Conservation (phyloP, 2,329 filamentous ascomycete species). For the Exophiala spinifera region DNA sequence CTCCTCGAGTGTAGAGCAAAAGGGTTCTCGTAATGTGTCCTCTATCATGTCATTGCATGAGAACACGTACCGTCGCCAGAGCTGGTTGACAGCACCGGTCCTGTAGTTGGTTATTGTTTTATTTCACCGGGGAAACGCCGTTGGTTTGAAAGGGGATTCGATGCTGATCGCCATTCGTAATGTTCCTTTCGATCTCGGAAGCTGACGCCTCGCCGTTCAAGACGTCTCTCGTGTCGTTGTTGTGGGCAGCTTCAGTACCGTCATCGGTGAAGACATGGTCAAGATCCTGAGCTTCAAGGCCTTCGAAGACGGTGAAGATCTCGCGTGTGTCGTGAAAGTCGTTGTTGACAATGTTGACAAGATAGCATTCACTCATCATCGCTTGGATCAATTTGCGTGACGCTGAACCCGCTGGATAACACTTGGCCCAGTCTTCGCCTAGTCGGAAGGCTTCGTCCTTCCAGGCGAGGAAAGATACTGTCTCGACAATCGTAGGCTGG, state of each 20-base stretch:
- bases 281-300: conserved; percentile 65
- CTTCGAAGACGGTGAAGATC: conserved; percentile 84
- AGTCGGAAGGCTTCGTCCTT: conserved; percentile 95
- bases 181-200: conserved; percentile 11
- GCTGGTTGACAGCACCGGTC: background rate
- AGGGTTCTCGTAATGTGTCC: no score
- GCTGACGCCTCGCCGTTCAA: conserved; percentile 17
- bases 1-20: background rate
- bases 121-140: conserved; percentile 8
- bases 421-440: conserved; percentile 90
- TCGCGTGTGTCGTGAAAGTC: conserved; percentile 83
- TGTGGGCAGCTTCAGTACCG: conserved; percentile 1
- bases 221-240: conserved; percentile 15
- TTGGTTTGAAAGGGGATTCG: conserved; percentile 17
- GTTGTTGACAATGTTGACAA: conserved; percentile 98
- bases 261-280: conserved; percentile 43
- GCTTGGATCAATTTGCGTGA: conserved; percentile 76
- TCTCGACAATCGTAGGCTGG: conserved; percentile 99
- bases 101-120: background rate
- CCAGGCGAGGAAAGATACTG: conserved; percentile 95
- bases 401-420: conserved; percentile 71
- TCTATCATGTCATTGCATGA: no score
- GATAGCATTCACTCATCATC: conserved; percentile 86
- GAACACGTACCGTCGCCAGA: background rate
- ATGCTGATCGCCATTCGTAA: conserved; percentile 14